Evolutionary conservation across 2,329 filamentous ascomycete species (phyloP), one percentile per base, ranked within the genome.

Genomic region (Pleurostoma richardsiae): DNA sequence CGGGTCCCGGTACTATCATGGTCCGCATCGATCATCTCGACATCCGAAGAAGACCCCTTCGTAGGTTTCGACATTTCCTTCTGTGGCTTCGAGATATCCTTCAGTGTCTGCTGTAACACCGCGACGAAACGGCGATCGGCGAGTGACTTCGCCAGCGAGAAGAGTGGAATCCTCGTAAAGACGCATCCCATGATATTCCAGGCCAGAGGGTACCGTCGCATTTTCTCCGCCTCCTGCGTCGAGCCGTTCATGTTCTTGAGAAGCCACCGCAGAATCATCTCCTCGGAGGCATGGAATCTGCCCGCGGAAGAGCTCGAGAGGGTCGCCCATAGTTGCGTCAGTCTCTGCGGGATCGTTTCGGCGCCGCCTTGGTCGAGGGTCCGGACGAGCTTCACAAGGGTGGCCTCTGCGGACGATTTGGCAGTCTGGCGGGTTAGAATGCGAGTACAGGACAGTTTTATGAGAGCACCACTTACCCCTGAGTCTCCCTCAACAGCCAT

Each of bases 81-180:
- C 45, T 49, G 54, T 7, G 67, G 59, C 4, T 56, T 60, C 2
- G 73, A 72, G 36, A 78, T 54, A 28, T 90, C 85, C 42, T 79
- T 73, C 42, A 90, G 65, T 0, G 84, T 80, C 55, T 81, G 77
- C 55, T 84, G 80, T 39, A 95, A 62, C 7, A 89, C 77, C 1
- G 68, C 65, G 31, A 87, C 67, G 45, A 95, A 88, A 41, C 80
- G 77, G 47, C 84, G 75, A 48, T 90, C 83, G 27, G 80, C 82
- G 5, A 95, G 73, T 4, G 86, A 82, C 48, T 83, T 82, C 6
- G 88, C 86, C 28, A 88, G 72, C 8, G 81, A 83, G 41, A 86
- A 83, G 0, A 82, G 69, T 0, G 88, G 84, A 19, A 92, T 79
- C n/a, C 81, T 69, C 43, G 74, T 69, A 45, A 88, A 74, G 42